Percentiles rank a stretch among this genome's conserved stretches.
Evolutionary conservation across 1,139 yeast species (phyloP).

Genomic region (Sugiyamaella novakii): DNA sequence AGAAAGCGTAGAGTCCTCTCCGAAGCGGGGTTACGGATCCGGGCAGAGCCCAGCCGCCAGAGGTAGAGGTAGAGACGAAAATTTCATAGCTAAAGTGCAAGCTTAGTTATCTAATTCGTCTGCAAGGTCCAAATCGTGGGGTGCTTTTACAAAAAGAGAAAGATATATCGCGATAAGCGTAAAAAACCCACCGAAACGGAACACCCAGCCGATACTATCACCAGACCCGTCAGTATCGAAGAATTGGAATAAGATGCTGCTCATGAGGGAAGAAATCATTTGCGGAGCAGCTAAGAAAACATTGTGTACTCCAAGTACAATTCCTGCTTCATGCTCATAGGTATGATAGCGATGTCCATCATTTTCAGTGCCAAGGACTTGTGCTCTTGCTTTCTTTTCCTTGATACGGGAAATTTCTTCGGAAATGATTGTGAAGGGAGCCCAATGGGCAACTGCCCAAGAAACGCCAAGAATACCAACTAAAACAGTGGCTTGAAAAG

Average conservation of each 20-base stretch:
- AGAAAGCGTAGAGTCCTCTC: not conserved
- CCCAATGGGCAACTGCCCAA: slow-evolving; percentile 48
- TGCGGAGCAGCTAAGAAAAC: slow-evolving; percentile 46
- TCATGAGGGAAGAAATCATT: slow-evolving; percentile 43
- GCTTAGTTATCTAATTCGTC: slow-evolving; percentile 25
- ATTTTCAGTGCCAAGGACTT: slow-evolving; percentile 13
- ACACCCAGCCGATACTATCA: slow-evolving; percentile 42
- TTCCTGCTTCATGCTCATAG: slow-evolving; percentile 41
- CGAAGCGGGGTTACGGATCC: not conserved
- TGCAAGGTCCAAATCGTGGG: slow-evolving; percentile 28
- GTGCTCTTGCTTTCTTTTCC: slow-evolving; percentile 30
- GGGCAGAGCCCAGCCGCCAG: not conserved
- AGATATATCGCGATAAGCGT: slow-evolving; percentile 41
- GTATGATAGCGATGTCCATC: slow-evolving; percentile 21
- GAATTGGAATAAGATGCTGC: slow-evolving; percentile 40
- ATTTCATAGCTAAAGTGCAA: not conserved
- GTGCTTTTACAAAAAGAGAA: slow-evolving; percentile 33
- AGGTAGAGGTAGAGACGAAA: not conserved
- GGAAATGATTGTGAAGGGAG: slow-evolving; percentile 45
- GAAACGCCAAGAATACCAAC: slow-evolving; percentile 43
- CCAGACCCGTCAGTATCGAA: slow-evolving; percentile 34
- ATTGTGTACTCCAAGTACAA: slow-evolving; percentile 45
- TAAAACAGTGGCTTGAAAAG: slow-evolving; percentile 37
- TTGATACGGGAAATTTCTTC: slow-evolving; percentile 41
- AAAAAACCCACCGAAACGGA: slow-evolving; percentile 43